Conservation (phyloP, 192 early-diverging fungal genomes). For the Mortierella alpina region DNA sequence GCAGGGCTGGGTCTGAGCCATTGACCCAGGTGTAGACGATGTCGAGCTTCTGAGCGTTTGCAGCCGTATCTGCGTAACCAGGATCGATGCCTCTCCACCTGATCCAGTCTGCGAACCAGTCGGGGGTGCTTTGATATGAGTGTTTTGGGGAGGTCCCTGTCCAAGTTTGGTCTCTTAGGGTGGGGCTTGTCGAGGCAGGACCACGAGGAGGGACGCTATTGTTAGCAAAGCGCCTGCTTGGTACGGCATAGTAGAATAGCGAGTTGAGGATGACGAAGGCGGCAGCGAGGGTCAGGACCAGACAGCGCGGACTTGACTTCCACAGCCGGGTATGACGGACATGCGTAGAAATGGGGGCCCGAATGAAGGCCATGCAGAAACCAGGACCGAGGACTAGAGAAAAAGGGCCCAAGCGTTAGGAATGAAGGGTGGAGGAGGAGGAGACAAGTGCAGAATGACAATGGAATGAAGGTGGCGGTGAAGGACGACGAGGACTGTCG, state of each 20-base stretch:
- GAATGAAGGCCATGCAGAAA: constrained; percentile 29
- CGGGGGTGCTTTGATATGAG: background rate
- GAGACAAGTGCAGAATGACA: background rate
- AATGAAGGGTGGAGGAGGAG: too few species aligned
- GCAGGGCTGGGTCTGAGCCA: constrained; percentile 45
- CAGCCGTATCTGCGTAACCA: background rate
- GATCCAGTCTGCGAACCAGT: constrained; percentile 36
- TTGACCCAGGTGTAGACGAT: constrained; percentile 61
- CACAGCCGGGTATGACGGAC: constrained; percentile 10
- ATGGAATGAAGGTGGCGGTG: background rate
- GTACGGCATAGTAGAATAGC: constrained; percentile 24
- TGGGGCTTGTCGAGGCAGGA: background rate
- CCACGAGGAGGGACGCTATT: background rate
- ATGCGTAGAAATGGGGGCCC: constrained; percentile 9
- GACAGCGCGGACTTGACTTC: constrained; percentile 16
- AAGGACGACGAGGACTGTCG: background rate
- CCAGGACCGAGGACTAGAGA: background rate
- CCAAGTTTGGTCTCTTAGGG: background rate
- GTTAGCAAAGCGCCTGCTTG: background rate
- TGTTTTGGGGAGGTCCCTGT: background rate
- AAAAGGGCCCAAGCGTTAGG: background rate
- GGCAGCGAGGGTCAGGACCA: constrained; percentile 34
- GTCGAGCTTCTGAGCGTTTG: constrained; percentile 19
- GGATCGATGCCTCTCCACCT: constrained; percentile 42
- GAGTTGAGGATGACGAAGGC: constrained; percentile 46